A percentile compares a stretch with the other conserved stretches of the same genome.
phyloP scores from a whole-genome alignment of 306 rosid genomes.

The Sicyos baderoa region DNA sequence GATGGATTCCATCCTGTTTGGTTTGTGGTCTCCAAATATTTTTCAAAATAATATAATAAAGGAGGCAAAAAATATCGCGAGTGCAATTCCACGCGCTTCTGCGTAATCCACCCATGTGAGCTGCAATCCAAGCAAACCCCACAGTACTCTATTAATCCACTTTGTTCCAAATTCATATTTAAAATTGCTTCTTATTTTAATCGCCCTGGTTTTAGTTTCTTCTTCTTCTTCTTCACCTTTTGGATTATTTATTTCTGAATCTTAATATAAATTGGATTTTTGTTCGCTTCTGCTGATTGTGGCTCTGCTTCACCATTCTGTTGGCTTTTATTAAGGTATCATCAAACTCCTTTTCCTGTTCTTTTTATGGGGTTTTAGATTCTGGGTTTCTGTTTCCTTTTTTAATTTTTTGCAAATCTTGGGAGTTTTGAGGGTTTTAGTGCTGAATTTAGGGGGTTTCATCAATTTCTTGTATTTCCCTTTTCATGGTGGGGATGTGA shows the following conservation, averaged over 20 bases:
- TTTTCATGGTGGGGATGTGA: slow-evolving; percentile 34
- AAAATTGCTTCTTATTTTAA: not conserved
- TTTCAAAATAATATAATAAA: too few species aligned
- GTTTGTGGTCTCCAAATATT: too few species aligned
- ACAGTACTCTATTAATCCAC: not conserved
- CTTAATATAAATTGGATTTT: not conserved
- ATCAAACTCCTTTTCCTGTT: not conserved
- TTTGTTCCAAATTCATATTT: not conserved
- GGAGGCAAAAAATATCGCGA: not conserved
- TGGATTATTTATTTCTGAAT: not conserved
- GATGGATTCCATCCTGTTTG: too few species aligned
- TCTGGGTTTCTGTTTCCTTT: not conserved
- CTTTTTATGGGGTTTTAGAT: slow-evolving; percentile 9
- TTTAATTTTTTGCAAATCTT: not conserved
- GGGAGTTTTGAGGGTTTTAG: not conserved
- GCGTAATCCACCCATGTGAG: slow-evolving; percentile 38
- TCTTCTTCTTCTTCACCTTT: not conserved
- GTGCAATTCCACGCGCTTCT: slow-evolving; percentile 1
- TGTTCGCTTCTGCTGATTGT: slow-evolving; percentile 6
- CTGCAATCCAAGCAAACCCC: slow-evolving; percentile 34
- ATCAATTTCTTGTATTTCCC: not conserved
- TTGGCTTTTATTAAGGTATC: slow-evolving; percentile 33
- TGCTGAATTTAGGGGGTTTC: not conserved
- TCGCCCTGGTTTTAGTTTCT: not conserved
- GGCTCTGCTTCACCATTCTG: slow-evolving; percentile 18